Conservation (phyloP, 768 basidiomycete species). For the Tylopilus subfusipes region DNA sequence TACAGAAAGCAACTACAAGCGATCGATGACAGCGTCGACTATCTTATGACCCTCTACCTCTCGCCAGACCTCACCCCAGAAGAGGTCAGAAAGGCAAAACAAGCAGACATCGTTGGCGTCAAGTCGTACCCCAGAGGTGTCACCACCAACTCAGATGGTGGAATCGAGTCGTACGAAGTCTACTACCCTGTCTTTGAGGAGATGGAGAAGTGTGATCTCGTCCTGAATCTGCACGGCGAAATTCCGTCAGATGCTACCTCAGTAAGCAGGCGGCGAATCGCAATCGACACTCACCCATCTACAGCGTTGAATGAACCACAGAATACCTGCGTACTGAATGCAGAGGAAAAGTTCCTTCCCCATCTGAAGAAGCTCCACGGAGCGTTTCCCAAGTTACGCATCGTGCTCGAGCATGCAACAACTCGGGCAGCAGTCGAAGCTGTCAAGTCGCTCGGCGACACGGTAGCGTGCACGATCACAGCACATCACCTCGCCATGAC, state of each 20-base stretch:
- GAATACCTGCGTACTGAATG: slow-evolving; percentile 92
- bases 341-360: slow-evolving; percentile 84
- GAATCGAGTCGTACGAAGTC: slow-evolving; percentile 91
- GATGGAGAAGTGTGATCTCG: slow-evolving; percentile 92
- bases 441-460: slow-evolving; percentile 72
- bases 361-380: slow-evolving; percentile 80
- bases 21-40: slow-evolving; percentile 76
- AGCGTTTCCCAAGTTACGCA: slow-evolving; percentile 84
- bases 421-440: slow-evolving; percentile 87
- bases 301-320: slow-evolving; percentile 26
- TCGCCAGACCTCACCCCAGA: slow-evolving; percentile 85
- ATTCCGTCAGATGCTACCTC: slow-evolving; percentile 78
- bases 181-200: slow-evolving; percentile 93
- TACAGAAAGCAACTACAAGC: slow-evolving; percentile 74
- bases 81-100: slow-evolving; percentile 84
- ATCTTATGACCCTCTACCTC: slow-evolving; percentile 97
- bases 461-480: slow-evolving; percentile 95
- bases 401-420: slow-evolving; percentile 96
- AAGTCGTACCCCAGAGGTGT: slow-evolving; percentile 98
- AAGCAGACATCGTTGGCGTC: slow-evolving; percentile 81
- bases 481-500: slow-evolving; percentile 93
- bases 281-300: neutral
- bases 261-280: slow-evolving; percentile 34
- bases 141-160: slow-evolving; percentile 94
- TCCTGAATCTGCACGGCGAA: slow-evolving; percentile 96